A percentile compares a stretch with the other conserved stretches of the same genome.
phyloP scores from a whole-genome alignment of 345 rosid species.

The Ricinus communis region DNA sequence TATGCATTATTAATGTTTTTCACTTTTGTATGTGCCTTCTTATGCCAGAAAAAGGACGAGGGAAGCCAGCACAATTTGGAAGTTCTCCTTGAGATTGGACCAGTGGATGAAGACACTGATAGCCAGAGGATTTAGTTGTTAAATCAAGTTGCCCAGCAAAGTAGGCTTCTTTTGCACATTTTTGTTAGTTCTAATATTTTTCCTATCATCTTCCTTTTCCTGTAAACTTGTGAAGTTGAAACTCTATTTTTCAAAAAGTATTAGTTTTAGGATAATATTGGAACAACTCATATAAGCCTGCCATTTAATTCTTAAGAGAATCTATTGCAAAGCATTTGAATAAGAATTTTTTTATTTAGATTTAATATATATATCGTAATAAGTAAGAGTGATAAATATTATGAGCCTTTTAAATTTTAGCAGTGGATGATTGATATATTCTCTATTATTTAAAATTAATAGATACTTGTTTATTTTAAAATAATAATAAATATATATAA shows the following conservation, averaged over 20 bases:
- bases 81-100: conserved; percentile 81
- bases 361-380: too few species aligned
- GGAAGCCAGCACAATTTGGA: conserved; percentile 65
- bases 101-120: conserved; percentile 81
- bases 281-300: too few species aligned
- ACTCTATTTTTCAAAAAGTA: neutral
- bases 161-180: conserved; percentile 38
- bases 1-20: conserved; percentile 72
- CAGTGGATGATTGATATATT: too few species aligned
- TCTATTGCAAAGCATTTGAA: too few species aligned
- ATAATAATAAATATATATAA: too few species aligned
- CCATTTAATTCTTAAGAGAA: too few species aligned
- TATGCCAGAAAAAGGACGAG: conserved; percentile 88
- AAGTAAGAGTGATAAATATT: too few species aligned
- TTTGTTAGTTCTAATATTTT: neutral
- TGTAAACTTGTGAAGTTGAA: neutral
- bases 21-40: conserved; percentile 15
- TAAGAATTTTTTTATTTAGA: too few species aligned
- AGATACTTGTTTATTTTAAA: too few species aligned
- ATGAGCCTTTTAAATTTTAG: too few species aligned
- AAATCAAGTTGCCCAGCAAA: conserved; percentile 94
- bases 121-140: conserved; percentile 76
- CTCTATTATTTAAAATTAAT: too few species aligned
- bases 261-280: too few species aligned
- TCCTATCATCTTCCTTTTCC: neutral